Evolutionary conservation across 2,329 filamentous ascomycete species (phyloP).

Genomic region (Graphium sp.): DNA sequence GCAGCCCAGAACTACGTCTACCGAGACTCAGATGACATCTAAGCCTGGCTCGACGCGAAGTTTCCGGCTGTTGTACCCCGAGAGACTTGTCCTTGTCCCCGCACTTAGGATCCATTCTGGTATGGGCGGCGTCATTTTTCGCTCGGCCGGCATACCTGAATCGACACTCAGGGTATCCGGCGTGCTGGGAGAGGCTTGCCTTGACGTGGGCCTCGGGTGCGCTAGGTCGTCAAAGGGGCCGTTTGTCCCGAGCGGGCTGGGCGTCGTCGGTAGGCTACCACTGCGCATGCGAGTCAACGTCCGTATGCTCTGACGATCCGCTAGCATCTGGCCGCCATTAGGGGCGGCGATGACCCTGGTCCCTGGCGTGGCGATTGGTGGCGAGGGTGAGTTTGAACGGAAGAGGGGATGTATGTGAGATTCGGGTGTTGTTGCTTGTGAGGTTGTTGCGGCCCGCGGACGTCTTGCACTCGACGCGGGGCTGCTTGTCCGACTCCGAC

Average conservation of each 20-base stretch:
- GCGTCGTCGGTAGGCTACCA: conserved; percentile 29
- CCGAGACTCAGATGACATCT: too few species aligned
- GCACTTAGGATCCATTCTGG: conserved; percentile 43
- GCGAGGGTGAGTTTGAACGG: conserved; percentile 51
- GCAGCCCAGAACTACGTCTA: too few species aligned
- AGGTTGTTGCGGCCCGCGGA: not conserved
- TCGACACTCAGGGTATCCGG: conserved; percentile 1
- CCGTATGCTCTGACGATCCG: conserved; percentile 30
- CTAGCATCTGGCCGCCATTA: conserved; percentile 47
- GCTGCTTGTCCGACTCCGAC: too few species aligned
- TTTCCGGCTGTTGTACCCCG: conserved; percentile 41
- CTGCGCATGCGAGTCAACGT: conserved; percentile 37
- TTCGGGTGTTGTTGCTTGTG: conserved; percentile 19
- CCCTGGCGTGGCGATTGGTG: conserved; percentile 47
- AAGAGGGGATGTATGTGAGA: conserved; percentile 66
- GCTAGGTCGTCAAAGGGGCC: conserved; percentile 30
- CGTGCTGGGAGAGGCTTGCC: conserved; percentile 3
- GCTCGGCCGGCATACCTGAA: conserved; percentile 14
- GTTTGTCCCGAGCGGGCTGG: conserved; percentile 29
- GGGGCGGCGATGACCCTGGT: conserved; percentile 58
- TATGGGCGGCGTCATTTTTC: conserved; percentile 40
- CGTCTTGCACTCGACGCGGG: too few species aligned
- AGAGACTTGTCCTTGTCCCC: conserved; percentile 29
- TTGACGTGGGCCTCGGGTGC: conserved; percentile 7
- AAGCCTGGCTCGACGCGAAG: too few species aligned